phyloP scores from a whole-genome alignment of 352 stramenopile genomes.

The Thalassiosira hispida region DNA sequence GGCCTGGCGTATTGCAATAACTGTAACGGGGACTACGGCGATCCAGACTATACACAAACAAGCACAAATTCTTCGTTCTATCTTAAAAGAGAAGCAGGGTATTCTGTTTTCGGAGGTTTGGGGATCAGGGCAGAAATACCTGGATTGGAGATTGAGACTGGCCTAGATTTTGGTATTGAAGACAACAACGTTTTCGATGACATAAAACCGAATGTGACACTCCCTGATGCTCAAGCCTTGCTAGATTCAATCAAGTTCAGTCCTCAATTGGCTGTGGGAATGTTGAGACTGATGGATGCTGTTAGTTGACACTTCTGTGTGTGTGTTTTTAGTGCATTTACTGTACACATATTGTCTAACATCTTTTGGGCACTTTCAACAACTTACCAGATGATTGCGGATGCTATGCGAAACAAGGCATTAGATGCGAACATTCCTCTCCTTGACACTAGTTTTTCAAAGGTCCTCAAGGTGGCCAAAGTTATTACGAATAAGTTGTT shows the following conservation, averaged over 20 bases:
- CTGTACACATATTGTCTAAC: neutral
- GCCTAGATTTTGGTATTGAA: slow-evolving; percentile 19
- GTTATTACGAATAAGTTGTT: slow-evolving; percentile 36
- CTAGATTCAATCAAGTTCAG: slow-evolving; percentile 40
- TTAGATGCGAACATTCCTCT: slow-evolving; percentile 44
- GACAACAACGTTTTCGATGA: slow-evolving; percentile 48
- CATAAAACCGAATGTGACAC: slow-evolving; percentile 11
- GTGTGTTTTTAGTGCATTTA: neutral
- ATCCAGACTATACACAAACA: neutral
- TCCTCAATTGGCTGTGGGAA: slow-evolving; percentile 26
- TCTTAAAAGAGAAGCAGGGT: slow-evolving; percentile 19
- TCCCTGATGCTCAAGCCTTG: slow-evolving; percentile 27
- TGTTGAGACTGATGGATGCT: slow-evolving; percentile 32
- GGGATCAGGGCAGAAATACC: slow-evolving; percentile 6
- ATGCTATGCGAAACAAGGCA: slow-evolving; percentile 33
- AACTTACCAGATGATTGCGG: slow-evolving; percentile 2
- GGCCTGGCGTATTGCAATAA: slow-evolving; percentile 26
- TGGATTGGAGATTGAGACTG: slow-evolving; percentile 32
- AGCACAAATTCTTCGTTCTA: slow-evolving; percentile 34
- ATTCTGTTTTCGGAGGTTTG: slow-evolving; percentile 9
- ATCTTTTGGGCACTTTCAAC: neutral
- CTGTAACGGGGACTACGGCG: neutral
- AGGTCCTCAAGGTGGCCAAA: slow-evolving; percentile 34
- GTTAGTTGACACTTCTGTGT: neutral
- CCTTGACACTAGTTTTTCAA: slow-evolving; percentile 29